Base-by-base conservation (phyloP, 257 asterid genomes). In the Lavandula angustifolia region DNA sequence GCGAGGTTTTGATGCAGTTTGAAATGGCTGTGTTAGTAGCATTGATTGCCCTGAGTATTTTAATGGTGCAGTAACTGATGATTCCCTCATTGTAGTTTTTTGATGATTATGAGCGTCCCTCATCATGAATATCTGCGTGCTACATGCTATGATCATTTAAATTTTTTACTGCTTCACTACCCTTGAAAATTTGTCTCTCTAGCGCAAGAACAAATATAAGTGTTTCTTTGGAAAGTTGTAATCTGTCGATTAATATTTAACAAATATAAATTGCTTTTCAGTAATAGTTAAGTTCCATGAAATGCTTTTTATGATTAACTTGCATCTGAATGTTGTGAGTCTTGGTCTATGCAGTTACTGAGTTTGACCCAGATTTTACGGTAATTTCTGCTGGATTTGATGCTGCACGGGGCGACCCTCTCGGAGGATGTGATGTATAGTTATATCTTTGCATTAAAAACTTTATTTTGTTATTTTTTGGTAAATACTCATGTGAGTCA, bases 401-500 rank as follows among this genome's bases (percentile, higher is more conserved):
- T 83, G 99, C 99, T 77, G 99, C 99, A 42, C 85, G 97, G 66
- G 97, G 91, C 32, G 99, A 94, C 72, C 99, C 99, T 54, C 97
- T 94, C 71, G 99, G 99, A 65, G 78, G 97, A 80, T 94, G 99
- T 63, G 95, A 94, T 75, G 99, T 94, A 87, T 75, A 82, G 38
- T 44, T 63, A 64, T 63, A 64, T 65, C 37, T 66, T 60, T 52
- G 40, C 31, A 12, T 12, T 52, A 35, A 9, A 48, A 22, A 4
- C 38, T 38, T 7, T 54, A 31, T 27, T 13, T 33, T 59, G 13
- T 13, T 47, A 17, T 61, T 59, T 22, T 68, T 38, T 59, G 33
- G 22, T 11, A 58, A 3, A 22, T 67, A 27, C 22, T 29, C 44
- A 32, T 46, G 17, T 44, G 37, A 47, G n/a, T 60, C 18, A 37